A percentile compares a stretch with the other conserved stretches of the same genome.
phyloP scores from a whole-genome alignment of 1,284 basidiomycete species.

The Ceratobasidium sp. region DNA sequence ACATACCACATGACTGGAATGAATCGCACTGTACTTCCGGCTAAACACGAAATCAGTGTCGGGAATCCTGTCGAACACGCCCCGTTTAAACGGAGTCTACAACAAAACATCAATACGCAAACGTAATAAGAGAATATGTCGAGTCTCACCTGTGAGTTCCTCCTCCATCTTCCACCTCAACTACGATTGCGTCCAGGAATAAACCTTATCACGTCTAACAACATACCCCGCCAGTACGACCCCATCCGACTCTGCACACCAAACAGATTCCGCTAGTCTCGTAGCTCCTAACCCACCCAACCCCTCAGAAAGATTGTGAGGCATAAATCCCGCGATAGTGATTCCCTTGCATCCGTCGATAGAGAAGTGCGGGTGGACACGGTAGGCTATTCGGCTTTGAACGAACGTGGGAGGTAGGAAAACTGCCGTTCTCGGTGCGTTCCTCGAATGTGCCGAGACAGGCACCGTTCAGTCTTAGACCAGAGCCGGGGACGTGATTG shows the following conservation, averaged over 20 bases:
- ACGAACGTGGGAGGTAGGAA: conserved; percentile 26
- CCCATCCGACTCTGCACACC: conserved; percentile 56
- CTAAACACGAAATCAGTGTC: conserved; percentile 86
- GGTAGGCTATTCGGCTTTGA: conserved; percentile 71
- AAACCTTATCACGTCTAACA: conserved; percentile 79
- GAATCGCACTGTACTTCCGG: conserved; percentile 75
- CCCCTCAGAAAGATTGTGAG: conserved; percentile 62
- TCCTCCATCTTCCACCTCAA: conserved; percentile 80
- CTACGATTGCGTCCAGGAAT: conserved; percentile 82
- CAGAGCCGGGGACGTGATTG: conserved; percentile 63
- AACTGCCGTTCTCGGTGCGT: conserved; percentile 19
- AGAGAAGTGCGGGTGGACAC: conserved; percentile 67
- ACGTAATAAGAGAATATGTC: conserved; percentile 42
- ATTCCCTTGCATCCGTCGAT: conserved; percentile 60
- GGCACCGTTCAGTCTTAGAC: conserved; percentile 14
- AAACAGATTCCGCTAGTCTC: conserved; percentile 26
- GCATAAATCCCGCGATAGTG: conserved; percentile 63
- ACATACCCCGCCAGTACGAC: conserved; percentile 71
- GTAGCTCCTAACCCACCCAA: conserved; percentile 30
- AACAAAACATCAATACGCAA: neutral
- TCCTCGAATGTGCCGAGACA: conserved; percentile 38
- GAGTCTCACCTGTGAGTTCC: conserved; percentile 71
- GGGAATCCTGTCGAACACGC: conserved; percentile 78
- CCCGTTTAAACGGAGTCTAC: conserved; percentile 82
- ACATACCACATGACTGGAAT: conserved; percentile 67